Conservation (phyloP, 257 asterid genomes). For the Salvia hispanica region DNA sequence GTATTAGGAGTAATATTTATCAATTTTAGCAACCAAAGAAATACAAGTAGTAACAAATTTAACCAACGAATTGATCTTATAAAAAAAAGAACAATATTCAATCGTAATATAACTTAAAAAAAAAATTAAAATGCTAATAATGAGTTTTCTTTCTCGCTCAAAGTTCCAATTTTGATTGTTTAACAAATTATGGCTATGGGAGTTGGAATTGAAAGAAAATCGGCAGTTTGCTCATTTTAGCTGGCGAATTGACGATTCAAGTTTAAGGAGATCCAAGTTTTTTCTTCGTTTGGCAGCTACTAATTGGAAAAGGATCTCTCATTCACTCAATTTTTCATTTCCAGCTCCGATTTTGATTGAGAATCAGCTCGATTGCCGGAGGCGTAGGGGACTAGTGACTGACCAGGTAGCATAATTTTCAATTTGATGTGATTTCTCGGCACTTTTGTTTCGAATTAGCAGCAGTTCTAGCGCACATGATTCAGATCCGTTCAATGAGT, state of each 20-base stretch:
- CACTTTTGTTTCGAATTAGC: constrained; percentile 23
- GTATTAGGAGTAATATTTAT: too few species aligned
- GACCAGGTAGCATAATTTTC: constrained; percentile 29
- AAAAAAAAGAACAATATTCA: too few species aligned
- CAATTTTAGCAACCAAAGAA: too few species aligned
- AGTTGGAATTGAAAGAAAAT: background rate
- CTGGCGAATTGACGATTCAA: constrained; percentile 8
- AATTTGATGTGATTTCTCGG: constrained; percentile 11
- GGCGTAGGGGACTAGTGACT: constrained; percentile 30
- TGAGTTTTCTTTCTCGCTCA: background rate
- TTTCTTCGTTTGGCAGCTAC: background rate
- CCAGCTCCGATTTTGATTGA: constrained; percentile 26
- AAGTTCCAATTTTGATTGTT: background rate
- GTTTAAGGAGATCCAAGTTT: constrained; percentile 6
- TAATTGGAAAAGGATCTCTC: constrained; percentile 5
- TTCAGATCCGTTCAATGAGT: constrained; percentile 37
- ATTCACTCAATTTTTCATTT: constrained; percentile 6
- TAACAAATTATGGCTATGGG: background rate
- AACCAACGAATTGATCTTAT: too few species aligned
- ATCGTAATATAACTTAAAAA: too few species aligned
- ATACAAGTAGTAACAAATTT: too few species aligned
- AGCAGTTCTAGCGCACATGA: constrained; percentile 28
- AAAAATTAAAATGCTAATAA: too few species aligned
- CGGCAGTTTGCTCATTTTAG: constrained; percentile 5
- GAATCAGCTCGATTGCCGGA: constrained; percentile 23